Conservation (phyloP, 1,139 yeast species). For the Hyphopichia khmerensis region DNA sequence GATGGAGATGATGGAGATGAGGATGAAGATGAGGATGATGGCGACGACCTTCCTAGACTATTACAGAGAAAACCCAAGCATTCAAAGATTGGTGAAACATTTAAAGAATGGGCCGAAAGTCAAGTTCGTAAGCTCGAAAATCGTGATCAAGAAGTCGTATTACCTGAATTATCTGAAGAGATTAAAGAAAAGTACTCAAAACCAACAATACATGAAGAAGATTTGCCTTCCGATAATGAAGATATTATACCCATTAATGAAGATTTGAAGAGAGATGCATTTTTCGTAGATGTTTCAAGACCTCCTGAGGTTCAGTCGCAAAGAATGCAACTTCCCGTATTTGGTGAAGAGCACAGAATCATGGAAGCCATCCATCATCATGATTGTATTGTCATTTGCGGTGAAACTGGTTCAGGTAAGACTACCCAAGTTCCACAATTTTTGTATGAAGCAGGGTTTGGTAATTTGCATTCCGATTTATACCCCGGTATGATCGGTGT, state of each 20-base stretch:
- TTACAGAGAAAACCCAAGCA: constrained; percentile 41
- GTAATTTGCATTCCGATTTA: constrained; percentile 53
- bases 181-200: constrained; percentile 42
- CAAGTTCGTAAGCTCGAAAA: constrained; percentile 62
- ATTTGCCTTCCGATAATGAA: constrained; percentile 55
- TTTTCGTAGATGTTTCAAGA: constrained; percentile 67
- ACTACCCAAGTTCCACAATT: constrained; percentile 79
- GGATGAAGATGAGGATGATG: constrained; percentile 18
- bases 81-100: constrained; percentile 38
- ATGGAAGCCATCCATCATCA: constrained; percentile 96
- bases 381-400: constrained; percentile 88
- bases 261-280: constrained; percentile 57
- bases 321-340: constrained; percentile 81
- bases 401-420: constrained; percentile 88
- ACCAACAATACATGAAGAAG: constrained; percentile 56
- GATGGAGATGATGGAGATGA: constrained; percentile 17
- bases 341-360: constrained; percentile 84
- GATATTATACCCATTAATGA: constrained; percentile 57
- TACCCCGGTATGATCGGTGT: constrained; percentile 93
- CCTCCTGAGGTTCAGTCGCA: constrained; percentile 61
- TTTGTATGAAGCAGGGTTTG: constrained; percentile 86
- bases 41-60: constrained; percentile 31
- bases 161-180: constrained; percentile 53
- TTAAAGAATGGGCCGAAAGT: constrained; percentile 61
- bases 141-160: constrained; percentile 41